A percentile compares a stretch with the other conserved stretches of the same genome.
Evolutionary conservation across 495 filamentous ascomycete genomes (phyloP).

Genomic region (Extremus antarcticus): DNA sequence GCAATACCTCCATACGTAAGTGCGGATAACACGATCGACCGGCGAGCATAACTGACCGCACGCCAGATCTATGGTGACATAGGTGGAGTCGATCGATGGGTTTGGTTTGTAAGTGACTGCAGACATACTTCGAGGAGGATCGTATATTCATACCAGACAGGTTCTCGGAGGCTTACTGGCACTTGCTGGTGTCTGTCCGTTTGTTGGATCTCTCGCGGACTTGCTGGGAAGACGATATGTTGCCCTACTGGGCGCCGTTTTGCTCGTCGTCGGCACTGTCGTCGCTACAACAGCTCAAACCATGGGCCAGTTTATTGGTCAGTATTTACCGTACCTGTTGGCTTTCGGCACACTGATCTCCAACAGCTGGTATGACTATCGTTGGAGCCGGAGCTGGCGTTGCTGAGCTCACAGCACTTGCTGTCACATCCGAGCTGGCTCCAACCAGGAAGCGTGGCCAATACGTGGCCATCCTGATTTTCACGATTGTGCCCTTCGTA

Average conservation of each 20-base stretch:
- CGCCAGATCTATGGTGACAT: constrained; percentile 59
- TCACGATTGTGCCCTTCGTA: constrained; percentile 59
- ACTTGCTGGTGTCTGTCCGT: constrained; percentile 59
- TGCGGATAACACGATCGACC: no score
- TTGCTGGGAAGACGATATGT: constrained; percentile 59
- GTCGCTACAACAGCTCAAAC: constrained; percentile 51
- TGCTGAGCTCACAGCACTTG: constrained; percentile 54
- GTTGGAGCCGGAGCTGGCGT: constrained; percentile 53
- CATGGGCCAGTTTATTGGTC: constrained; percentile 48
- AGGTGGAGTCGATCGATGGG: constrained; percentile 55
- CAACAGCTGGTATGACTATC: constrained; percentile 43
- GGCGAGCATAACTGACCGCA: no score
- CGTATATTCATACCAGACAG: neutral
- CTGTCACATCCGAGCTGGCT: constrained; percentile 58
- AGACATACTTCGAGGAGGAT: no score
- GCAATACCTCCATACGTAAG: constrained; percentile 41
- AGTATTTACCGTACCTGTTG: neutral
- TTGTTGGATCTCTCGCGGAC: constrained; percentile 64
- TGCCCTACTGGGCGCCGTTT: constrained; percentile 47
- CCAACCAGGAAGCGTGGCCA: constrained; percentile 57
- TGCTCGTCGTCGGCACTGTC: constrained; percentile 56
- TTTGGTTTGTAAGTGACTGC: constrained; percentile 51
- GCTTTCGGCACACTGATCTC: constrained; percentile 22
- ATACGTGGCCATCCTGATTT: constrained; percentile 56
- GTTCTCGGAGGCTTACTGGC: constrained; percentile 52